Evolutionary conservation across 768 basidiomycete species (phyloP).

Genomic region (Auricularia sp.): DNA sequence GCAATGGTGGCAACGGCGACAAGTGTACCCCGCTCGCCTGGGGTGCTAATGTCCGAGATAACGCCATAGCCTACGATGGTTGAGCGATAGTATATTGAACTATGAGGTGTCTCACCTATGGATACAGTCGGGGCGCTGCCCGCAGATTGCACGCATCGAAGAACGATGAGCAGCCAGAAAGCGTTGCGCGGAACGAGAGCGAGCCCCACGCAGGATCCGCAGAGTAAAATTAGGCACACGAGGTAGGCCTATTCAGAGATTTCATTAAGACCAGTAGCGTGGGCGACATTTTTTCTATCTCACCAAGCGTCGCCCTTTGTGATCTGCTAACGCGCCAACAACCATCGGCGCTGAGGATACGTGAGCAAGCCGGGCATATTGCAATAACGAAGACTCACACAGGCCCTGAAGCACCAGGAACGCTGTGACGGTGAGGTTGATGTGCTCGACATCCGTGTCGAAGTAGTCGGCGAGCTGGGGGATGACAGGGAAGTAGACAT

Average conservation of each 20-base stretch:
- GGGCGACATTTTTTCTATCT: no score
- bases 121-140: slow-evolving; percentile 66
- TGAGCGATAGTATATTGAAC: no score
- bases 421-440: slow-evolving; percentile 72
- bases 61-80: slow-evolving; percentile 52
- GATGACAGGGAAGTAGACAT: slow-evolving; percentile 40
- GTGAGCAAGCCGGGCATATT: no score
- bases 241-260: no score
- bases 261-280: no score
- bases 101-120: no score
- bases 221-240: no score
- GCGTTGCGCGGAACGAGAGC: slow-evolving; percentile 46
- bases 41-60: slow-evolving; percentile 66
- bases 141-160: slow-evolving; percentile 68
- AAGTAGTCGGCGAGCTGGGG: slow-evolving; percentile 56
- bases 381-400: slow-evolving; percentile 30
- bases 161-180: slow-evolving; percentile 70
- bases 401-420: slow-evolving; percentile 63
- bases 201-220: slow-evolving; percentile 48
- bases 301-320: no score
- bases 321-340: no score
- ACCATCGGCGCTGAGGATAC: no score
- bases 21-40: slow-evolving; percentile 65
- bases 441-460: slow-evolving; percentile 54
- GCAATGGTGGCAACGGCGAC: slow-evolving; percentile 58